phyloP scores from a whole-genome alignment of 2,329 filamentous ascomycete species.

The Nemania bipapillata region DNA sequence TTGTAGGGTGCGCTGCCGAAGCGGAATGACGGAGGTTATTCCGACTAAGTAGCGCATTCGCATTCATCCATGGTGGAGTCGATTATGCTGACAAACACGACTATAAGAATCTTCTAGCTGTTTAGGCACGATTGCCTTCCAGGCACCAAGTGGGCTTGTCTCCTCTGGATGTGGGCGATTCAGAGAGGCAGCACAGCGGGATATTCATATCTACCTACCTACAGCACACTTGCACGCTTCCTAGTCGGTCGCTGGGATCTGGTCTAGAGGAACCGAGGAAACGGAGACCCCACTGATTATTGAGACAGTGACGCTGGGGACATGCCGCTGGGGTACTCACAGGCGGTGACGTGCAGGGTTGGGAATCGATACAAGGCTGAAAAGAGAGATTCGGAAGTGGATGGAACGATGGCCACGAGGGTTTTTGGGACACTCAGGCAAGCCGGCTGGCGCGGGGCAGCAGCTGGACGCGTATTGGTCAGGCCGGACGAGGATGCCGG shows the following conservation, averaged over 20 bases:
- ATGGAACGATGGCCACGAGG: conserved; percentile 35
- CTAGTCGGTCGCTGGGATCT: conserved; percentile 3
- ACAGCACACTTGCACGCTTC: not conserved
- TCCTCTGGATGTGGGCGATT: not conserved
- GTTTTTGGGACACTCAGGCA: conserved; percentile 26
- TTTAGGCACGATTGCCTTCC: not conserved
- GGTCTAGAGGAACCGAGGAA: conserved; percentile 41
- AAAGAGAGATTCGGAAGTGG: conserved; percentile 45
- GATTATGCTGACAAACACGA: not conserved
- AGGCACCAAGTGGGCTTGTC: not conserved
- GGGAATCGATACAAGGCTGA: conserved; percentile 51
- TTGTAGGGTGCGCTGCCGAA: too few species aligned
- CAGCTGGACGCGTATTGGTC: conserved; percentile 27
- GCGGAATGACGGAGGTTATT: conserved; percentile 8
- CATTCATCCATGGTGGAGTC: not conserved
- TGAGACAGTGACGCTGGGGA: conserved; percentile 30
- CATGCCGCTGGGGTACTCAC: conserved; percentile 35
- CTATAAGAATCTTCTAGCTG: not conserved
- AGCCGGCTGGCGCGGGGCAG: conserved; percentile 22
- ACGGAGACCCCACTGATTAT: conserved; percentile 40
- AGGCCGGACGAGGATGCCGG: not conserved
- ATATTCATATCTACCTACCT: not conserved
- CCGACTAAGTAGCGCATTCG: not conserved
- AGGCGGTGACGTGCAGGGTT: conserved; percentile 50
- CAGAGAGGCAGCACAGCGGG: not conserved